Conservation (phyloP, 2,329 filamentous ascomycete species). For the Phialocephala sp. region DNA sequence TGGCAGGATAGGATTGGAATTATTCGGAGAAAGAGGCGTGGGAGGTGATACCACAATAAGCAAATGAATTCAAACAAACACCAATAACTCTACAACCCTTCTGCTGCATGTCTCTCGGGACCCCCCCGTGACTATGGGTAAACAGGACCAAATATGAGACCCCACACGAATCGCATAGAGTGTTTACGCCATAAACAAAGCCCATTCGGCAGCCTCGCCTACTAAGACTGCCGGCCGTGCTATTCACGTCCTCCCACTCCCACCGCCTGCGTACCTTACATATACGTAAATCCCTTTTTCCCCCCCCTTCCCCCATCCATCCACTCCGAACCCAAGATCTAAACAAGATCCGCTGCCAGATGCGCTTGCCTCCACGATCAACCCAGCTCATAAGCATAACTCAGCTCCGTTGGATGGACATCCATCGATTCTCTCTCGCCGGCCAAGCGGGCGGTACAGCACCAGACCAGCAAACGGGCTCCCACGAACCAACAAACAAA, state of each 20-base stretch:
- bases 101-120: conserved; percentile 11
- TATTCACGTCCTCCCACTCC: conserved; percentile 13
- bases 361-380: background rate
- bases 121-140: conserved; percentile 11
- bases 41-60: conserved; percentile 36
- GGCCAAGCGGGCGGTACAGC: no score
- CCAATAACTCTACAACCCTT: conserved; percentile 10
- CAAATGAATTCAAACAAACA: conserved; percentile 29
- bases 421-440: no score
- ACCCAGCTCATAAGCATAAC: conserved; percentile 27
- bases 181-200: conserved; percentile 11
- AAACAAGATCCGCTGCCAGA: background rate
- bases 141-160: conserved; percentile 29
- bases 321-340: conserved; percentile 15
- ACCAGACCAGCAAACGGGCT: background rate
- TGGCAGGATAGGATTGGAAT: conserved; percentile 22
- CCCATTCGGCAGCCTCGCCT: conserved; percentile 1
- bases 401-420: conserved; percentile 19
- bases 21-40: conserved; percentile 30
- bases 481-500: background rate
- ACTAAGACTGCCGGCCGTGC: background rate
- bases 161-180: background rate
- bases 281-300: conserved; percentile 5
- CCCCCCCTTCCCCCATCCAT: background rate
- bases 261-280: conserved; percentile 26